Conservation (phyloP, 306 rosid species). For the Elaeagnus macrophylla region DNA sequence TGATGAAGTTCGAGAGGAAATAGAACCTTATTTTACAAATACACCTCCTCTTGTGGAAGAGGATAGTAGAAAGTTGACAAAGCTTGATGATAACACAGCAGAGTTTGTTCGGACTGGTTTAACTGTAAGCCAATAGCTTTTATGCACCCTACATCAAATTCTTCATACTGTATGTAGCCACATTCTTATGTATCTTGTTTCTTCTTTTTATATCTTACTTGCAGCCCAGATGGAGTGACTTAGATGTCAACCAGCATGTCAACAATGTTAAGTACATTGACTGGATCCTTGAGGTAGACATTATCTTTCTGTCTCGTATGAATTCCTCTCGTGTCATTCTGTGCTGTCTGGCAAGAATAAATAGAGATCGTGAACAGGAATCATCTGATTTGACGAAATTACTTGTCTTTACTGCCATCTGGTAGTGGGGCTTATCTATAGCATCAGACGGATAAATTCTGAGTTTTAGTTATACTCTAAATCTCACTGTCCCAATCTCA, state of each 20-base stretch:
- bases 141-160: background rate
- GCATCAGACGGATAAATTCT: background rate
- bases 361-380: background rate
- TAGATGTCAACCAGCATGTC: conserved; percentile 94
- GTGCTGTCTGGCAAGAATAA: no score
- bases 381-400: background rate
- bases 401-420: background rate
- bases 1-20: conserved; percentile 81
- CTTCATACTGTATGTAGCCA: background rate
- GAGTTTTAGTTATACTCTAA: background rate
- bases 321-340: background rate
- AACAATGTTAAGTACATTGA: conserved; percentile 99
- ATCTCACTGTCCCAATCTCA: background rate
- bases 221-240: conserved; percentile 96
- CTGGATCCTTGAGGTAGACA: conserved; percentile 93
- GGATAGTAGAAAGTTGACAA: conserved; percentile 69
- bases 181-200: conserved; percentile 11
- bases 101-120: conserved; percentile 61
- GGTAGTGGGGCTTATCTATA: background rate
- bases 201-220: conserved; percentile 3
- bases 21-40: conserved; percentile 67
- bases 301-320: conserved; percentile 4
- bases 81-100: conserved; percentile 69
- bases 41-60: conserved; percentile 78
- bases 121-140: conserved; percentile 42